These are phyloP conservation scores for Leishmania braziliensis DNA, from an alignment of 208 protist genomes.

Conservation along the genomic window DNA sequence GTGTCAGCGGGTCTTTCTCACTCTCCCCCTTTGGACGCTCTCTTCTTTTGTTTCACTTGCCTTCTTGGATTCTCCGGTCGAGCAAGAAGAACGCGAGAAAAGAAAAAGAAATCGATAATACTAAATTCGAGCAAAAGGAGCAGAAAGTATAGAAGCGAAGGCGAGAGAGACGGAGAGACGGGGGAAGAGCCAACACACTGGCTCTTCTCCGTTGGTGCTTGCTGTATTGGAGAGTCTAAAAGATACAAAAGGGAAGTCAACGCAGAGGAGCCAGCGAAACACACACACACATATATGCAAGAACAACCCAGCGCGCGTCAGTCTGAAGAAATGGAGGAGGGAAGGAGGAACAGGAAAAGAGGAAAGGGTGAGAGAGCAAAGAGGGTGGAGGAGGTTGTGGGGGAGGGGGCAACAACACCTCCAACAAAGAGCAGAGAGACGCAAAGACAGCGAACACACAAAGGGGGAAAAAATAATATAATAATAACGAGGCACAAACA, in stretches of 20 bases:
- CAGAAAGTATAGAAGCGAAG: background rate
- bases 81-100: background rate
- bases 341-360: background rate
- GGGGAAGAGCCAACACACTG: background rate
- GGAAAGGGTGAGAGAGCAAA: background rate
- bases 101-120: slow-evolving; percentile 13
- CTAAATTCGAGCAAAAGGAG: slow-evolving; percentile 16
- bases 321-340: background rate
- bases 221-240: background rate
- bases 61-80: background rate
- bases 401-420: background rate
- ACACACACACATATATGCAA: too few species aligned
- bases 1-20: background rate
- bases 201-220: background rate
- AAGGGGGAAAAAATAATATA: background rate
- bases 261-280: background rate
- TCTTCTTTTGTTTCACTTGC: background rate
- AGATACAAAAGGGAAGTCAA: background rate
- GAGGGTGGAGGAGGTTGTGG: background rate
- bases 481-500: background rate
- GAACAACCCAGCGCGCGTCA: background rate
- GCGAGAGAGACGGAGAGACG: background rate
- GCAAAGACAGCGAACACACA: background rate
- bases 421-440: background rate
- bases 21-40: background rate